Conservation (phyloP, 805 yeast species). For the Candida ipomoeae region DNA sequence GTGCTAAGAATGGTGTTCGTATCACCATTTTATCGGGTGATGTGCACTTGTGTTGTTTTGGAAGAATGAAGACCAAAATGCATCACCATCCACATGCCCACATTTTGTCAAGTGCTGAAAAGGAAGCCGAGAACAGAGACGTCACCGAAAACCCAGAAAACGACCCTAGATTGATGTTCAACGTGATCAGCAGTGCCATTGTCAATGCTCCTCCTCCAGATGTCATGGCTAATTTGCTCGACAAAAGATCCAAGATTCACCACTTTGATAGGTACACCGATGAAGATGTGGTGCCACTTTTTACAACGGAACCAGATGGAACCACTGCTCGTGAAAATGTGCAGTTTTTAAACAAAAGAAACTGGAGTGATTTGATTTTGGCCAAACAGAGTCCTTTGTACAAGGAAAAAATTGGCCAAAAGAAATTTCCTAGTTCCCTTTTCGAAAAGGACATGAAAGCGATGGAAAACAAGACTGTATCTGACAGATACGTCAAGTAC, state of each 20-base stretch:
- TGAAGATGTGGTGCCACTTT: conserved; percentile 79
- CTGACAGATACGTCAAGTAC: conserved; percentile 41
- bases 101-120: conserved; percentile 25
- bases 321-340: conserved; percentile 38
- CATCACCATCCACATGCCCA: conserved; percentile 41
- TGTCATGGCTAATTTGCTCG: conserved; percentile 71
- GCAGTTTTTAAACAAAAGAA: conserved; percentile 60
- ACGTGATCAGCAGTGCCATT: conserved; percentile 86
- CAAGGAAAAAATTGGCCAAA: conserved; percentile 16
- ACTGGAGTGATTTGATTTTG: conserved; percentile 68
- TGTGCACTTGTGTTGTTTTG: conserved; percentile 84
- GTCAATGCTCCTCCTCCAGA: conserved; percentile 91
- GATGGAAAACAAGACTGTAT: conserved; percentile 9
- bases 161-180: conserved; percentile 75
- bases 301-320: conserved; percentile 57
- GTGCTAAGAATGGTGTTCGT: conserved; percentile 60
- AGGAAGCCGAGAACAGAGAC: conserved; percentile 35
- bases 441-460: conserved; percentile 13
- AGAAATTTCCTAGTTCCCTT: conserved; percentile 43
- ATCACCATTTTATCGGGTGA: conserved; percentile 88
- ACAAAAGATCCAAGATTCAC: conserved; percentile 66
- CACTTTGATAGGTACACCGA: conserved; percentile 60
- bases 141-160: conserved; percentile 50
- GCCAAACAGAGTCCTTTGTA: conserved; percentile 32
- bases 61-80: conserved; percentile 62